phyloP scores from a whole-genome alignment of 1,284 basidiomycete genomes.

The Pseudozyma sp. region DNA sequence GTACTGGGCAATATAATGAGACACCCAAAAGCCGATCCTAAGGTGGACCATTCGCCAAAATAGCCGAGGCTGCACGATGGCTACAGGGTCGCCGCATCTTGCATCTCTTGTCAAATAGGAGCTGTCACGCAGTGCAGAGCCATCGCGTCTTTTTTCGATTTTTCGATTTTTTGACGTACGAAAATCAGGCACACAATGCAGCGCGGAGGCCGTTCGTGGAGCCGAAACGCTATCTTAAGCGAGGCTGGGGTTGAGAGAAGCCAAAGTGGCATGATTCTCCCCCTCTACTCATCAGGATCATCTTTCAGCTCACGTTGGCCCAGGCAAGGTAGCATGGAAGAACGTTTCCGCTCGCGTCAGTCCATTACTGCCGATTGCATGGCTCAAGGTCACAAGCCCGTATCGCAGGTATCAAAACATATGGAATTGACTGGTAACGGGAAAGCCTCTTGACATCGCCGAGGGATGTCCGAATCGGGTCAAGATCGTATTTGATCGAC shows the following conservation, averaged over 20 bases:
- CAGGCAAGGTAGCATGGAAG: too few relatives aligned
- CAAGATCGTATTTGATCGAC: neutral
- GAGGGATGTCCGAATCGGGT: too few relatives aligned
- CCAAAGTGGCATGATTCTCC: conserved; percentile 7
- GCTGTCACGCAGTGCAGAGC: conserved; percentile 1
- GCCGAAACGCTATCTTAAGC: neutral
- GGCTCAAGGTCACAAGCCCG: too few relatives aligned
- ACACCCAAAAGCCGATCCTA: neutral
- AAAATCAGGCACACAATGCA: neutral
- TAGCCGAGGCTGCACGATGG: conserved; percentile 8
- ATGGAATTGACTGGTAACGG: neutral
- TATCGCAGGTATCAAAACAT: too few relatives aligned
- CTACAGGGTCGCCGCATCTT: conserved; percentile 9
- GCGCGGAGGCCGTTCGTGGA: neutral
- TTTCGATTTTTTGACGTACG: neutral
- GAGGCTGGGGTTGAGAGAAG: neutral
- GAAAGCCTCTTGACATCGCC: neutral
- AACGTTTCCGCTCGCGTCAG: too few relatives aligned
- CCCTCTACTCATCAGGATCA: neutral
- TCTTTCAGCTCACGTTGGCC: too few relatives aligned
- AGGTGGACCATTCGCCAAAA: neutral
- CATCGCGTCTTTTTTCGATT: neutral
- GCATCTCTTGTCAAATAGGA: neutral
- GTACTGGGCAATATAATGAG: neutral
- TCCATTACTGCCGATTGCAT: too few relatives aligned